Conservation (phyloP, 345 rosid genomes). For the Clarkia xantiana region DNA sequence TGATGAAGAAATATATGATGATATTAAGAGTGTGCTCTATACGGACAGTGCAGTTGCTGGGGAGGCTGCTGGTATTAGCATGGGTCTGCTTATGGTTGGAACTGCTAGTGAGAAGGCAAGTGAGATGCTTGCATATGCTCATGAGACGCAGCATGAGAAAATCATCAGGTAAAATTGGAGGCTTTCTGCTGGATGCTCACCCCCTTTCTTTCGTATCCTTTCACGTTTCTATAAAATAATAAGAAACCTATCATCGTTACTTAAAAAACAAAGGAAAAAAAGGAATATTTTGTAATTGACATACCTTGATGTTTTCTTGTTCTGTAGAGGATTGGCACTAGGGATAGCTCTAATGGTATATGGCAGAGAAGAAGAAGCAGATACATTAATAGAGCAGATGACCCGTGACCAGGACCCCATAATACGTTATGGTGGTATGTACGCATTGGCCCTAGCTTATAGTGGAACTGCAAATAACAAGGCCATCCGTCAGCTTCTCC, state of each 20-base stretch:
- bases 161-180: constrained; percentile 57
- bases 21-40: constrained; percentile 70
- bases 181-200: too few relatives aligned
- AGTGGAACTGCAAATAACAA: constrained; percentile 97
- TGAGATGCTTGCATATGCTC: constrained; percentile 98
- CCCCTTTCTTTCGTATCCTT: too few relatives aligned
- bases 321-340: constrained; percentile 72
- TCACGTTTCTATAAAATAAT: too few relatives aligned
- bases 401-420: constrained; percentile 96
- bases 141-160: constrained; percentile 97
- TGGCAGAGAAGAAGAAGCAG: constrained; percentile 99
- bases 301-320: background rate
- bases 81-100: constrained; percentile 99
- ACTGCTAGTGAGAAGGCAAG: constrained; percentile 96
- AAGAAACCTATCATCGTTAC: too few relatives aligned
- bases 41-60: constrained; percentile 97
- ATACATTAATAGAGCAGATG: constrained; percentile 97
- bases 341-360: constrained; percentile 97
- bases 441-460: constrained; percentile 92
- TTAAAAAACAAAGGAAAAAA: too few relatives aligned
- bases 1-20: constrained; percentile 88
- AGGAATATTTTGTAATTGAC: background rate
- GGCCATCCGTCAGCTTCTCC: constrained; percentile 96
- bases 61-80: constrained; percentile 99
- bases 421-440: constrained; percentile 98